Base-by-base conservation (phyloP, 345 rosid genomes). In the Linum usitatissimum region DNA sequence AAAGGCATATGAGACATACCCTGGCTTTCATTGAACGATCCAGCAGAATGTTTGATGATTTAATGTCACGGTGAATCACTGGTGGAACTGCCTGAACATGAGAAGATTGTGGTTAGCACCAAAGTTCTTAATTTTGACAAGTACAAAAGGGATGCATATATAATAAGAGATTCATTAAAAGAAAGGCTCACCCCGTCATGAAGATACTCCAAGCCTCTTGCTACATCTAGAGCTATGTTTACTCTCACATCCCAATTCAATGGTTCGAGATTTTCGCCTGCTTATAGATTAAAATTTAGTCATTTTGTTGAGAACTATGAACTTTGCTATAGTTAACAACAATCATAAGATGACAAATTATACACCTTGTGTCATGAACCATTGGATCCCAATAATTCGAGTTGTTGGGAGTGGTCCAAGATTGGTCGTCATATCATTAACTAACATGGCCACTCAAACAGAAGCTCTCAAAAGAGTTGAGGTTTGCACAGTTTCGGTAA, bases 171-270 rank as follows among this genome's bases (percentile, higher is more conserved):
- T 54, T 10, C 56, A 17, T 14, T 2, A 39, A 57, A 45, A 61
- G 19, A 15, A 9, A 62, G 38, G 61, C 71, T 73, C 83, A 94
- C 99, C 83, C 99, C 99, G 62, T 94, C 97, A 66, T 94, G 99
- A 76, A 94, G 97, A 84, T 94, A 94, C 78, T 94, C 99, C 75
- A 90, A 79, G 40, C 97, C 97, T 62, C 97, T 83, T 48, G 97
- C 95, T 42, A 93, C 92, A 40, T 94, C 97, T 75, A 94, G 73
- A 59, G 96, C 97, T 30, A 88, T 86, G 75, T 76, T 66, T 53
- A 86, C 86, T 64, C 99, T 82, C 83, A 85, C 80, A 73, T 84
- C 91, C 99, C 99, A 90, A 80, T 72, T 79, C 71, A 88, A 55
- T 4, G 80, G 70, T 68, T 80, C 85, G 65, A 77, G 72, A 21